These are phyloP conservation scores for Mrakia hoshinonis DNA, from an alignment of 768 basidiomycete species.

Conservation along the genomic window DNA sequence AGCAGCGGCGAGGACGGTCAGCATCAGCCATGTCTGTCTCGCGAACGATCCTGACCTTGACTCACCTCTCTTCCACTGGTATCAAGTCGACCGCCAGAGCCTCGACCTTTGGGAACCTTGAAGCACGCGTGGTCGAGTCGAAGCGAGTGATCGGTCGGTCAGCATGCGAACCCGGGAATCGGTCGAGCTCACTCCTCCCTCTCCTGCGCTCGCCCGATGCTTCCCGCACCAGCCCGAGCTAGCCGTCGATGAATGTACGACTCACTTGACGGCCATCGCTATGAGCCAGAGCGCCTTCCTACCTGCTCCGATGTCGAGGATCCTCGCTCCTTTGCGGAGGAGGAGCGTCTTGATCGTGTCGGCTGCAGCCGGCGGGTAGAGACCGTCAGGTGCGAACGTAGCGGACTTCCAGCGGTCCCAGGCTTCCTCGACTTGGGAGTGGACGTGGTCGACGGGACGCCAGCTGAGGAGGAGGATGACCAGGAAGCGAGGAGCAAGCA, in stretches of 20 bases:
- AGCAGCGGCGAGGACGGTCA: background rate
- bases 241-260: too few relatives aligned
- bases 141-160: background rate
- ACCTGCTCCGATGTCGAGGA: background rate
- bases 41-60: too few relatives aligned
- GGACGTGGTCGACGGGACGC: background rate
- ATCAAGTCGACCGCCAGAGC: background rate
- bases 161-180: background rate
- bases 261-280: background rate
- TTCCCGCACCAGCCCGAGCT: too few relatives aligned
- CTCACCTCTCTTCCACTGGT: background rate
- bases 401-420: background rate
- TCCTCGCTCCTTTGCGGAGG: background rate
- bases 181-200: background rate
- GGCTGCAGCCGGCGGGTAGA: background rate
- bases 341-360: background rate
- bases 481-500: background rate
- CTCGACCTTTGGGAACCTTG: background rate
- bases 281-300: slow-evolving; percentile 1
- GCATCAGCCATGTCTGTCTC: too few relatives aligned
- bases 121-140: background rate
- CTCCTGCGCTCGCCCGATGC: background rate
- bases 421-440: background rate
- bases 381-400: too few relatives aligned
- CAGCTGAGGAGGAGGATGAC: background rate